Conservation (phyloP, 1,139 yeast genomes). For the Pichia sorboxylosa region DNA sequence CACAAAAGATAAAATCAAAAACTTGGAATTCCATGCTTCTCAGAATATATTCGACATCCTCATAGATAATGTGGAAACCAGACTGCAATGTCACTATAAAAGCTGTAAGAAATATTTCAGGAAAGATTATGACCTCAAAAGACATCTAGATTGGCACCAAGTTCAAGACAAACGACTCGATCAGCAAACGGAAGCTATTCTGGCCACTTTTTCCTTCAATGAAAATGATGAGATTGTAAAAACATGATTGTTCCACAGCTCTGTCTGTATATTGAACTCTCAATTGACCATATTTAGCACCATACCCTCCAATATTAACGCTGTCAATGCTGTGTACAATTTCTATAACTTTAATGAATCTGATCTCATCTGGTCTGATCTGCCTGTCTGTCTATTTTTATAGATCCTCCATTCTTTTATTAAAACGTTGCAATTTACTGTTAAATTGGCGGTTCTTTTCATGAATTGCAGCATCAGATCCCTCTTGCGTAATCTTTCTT, state of each 20-base stretch:
- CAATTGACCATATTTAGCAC: too few relatives aligned
- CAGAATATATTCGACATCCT: slow-evolving; percentile 26
- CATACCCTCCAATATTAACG: too few relatives aligned
- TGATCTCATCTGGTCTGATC: too few relatives aligned
- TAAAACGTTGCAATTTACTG: slow-evolving; percentile 51
- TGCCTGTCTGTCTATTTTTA: too few relatives aligned
- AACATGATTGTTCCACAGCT: too few relatives aligned
- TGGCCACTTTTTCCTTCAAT: neutral
- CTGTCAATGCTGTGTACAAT: too few relatives aligned
- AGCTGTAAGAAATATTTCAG: slow-evolving; percentile 39
- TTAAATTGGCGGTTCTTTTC: slow-evolving; percentile 75
- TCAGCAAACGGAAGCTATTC: slow-evolving; percentile 2
- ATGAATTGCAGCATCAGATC: slow-evolving; percentile 34
- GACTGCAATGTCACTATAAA: slow-evolving; percentile 33
- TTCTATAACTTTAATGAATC: too few relatives aligned
- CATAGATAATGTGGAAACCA: slow-evolving; percentile 26
- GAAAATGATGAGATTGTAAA: neutral
- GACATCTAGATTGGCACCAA: slow-evolving; percentile 49
- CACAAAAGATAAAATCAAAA: too few relatives aligned
- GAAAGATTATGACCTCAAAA: slow-evolving; percentile 34
- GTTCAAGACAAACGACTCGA: slow-evolving; percentile 11
- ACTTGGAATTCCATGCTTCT: too few relatives aligned
- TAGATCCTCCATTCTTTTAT: too few relatives aligned
- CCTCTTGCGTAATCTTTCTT: slow-evolving; percentile 3
- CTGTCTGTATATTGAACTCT: too few relatives aligned